Percentiles rank a stretch among this genome's conserved stretches.
phyloP scores from a whole-genome alignment of 2,329 filamentous ascomycete species.

The Emydomyces testavorans region DNA sequence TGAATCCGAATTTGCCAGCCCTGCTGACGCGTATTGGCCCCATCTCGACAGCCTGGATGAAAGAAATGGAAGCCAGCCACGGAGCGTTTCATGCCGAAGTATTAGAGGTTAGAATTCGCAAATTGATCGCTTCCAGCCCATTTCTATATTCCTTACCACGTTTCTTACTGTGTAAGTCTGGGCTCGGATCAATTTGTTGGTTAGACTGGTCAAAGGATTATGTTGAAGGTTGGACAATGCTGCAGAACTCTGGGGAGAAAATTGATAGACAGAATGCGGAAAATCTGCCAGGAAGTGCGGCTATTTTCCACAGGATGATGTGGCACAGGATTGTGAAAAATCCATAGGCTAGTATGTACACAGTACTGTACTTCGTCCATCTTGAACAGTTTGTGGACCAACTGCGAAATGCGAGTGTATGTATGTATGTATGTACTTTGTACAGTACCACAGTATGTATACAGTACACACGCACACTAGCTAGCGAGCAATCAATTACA shows the following conservation, averaged over 20 bases:
- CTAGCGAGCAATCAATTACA: no score
- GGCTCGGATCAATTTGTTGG: conserved; percentile 1
- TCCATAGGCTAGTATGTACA: no score
- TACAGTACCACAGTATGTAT: not conserved
- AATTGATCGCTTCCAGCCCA: not conserved
- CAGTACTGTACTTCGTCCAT: no score
- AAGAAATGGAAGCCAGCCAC: not conserved
- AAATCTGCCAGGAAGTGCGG: not conserved
- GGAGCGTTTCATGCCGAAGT: not conserved
- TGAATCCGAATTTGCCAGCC: no score
- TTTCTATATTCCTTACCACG: not conserved
- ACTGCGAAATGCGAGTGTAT: no score
- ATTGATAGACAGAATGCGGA: not conserved
- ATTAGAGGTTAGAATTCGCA: not conserved
- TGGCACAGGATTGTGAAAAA: conserved; percentile 5
- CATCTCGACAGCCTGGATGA: not conserved
- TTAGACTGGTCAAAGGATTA: not conserved
- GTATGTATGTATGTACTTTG: no score
- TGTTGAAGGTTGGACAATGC: not conserved
- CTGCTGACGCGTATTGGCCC: no score
- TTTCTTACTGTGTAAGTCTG: not conserved
- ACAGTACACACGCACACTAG: no score
- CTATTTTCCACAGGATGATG: conserved; percentile 9
- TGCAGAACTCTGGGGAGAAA: not conserved
- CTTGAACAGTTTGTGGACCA: no score